Percentiles rank a stretch among this genome's conserved stretches.
Evolutionary conservation across 2,329 filamentous ascomycete genomes (phyloP).

Genomic region (Colletotrichum sp.): DNA sequence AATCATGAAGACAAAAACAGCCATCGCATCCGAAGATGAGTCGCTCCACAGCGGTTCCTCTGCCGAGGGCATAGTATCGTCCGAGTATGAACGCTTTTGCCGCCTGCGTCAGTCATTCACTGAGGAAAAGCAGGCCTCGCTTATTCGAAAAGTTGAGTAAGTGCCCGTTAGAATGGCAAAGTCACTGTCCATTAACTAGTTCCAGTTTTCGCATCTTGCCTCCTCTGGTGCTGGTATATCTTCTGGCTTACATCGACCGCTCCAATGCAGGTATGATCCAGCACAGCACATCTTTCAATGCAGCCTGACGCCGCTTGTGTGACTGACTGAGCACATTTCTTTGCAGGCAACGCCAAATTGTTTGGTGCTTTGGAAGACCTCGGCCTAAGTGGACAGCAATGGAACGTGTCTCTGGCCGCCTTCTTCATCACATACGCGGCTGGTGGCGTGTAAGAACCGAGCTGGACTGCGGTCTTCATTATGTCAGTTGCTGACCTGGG

Average conservation of each 20-base stretch:
- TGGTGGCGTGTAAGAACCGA: not conserved
- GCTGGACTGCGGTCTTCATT: not conserved
- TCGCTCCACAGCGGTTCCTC: not conserved
- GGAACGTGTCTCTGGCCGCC: not conserved
- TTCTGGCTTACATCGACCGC: not conserved
- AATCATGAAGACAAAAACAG: not conserved
- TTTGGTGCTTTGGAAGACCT: not conserved
- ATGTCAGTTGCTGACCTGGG: not conserved
- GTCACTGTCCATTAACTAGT: not conserved
- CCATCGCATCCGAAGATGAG: not conserved
- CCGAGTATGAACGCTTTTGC: not conserved
- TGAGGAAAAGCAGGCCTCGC: not conserved
- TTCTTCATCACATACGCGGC: not conserved
- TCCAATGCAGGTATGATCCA: not conserved
- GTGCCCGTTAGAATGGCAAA: not conserved
- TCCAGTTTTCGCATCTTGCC: not conserved
- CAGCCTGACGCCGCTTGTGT: fast-evolving
- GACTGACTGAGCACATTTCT: not conserved
- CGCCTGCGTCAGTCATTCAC: not conserved
- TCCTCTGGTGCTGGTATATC: not conserved
- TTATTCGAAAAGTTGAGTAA: not conserved
- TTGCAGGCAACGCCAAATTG: not conserved
- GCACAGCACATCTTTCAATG: not conserved
- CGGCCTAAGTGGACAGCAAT: not conserved
- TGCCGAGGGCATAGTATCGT: not conserved